Conservation (phyloP, 2,329 filamentous ascomycete species). For the Fusarium tricinctum region DNA sequence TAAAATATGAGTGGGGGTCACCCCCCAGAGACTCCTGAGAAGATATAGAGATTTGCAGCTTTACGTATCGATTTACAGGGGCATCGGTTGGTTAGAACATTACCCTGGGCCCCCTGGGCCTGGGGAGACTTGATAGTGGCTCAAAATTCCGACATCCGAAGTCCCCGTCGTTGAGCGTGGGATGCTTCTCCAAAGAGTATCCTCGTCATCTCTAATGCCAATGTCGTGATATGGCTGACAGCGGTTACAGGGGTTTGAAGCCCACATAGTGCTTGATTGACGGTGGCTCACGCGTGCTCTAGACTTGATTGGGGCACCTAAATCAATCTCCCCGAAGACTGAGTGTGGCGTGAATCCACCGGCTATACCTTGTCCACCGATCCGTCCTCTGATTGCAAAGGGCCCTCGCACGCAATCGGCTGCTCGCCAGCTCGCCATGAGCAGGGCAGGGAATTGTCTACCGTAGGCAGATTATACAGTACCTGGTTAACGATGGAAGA, state of each 20-base stretch:
- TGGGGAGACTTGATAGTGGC: not conserved
- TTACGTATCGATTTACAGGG: slow-evolving; percentile 29
- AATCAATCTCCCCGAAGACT: slow-evolving; percentile 36
- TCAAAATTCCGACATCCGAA: slow-evolving; percentile 35
- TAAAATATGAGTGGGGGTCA: not conserved
- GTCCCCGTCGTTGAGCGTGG: slow-evolving; percentile 32
- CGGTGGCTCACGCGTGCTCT: slow-evolving; percentile 28
- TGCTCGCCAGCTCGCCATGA: slow-evolving; percentile 50
- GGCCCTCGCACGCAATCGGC: slow-evolving; percentile 51
- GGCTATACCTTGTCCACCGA: slow-evolving; percentile 22
- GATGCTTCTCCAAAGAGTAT: slow-evolving; percentile 14
- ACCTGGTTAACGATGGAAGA: slow-evolving; percentile 17
- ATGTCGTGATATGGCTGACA: slow-evolving; percentile 48
- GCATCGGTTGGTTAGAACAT: slow-evolving; percentile 10
- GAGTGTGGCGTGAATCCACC: slow-evolving; percentile 38
- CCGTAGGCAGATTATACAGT: slow-evolving; percentile 2
- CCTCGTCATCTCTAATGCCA: slow-evolving; percentile 43
- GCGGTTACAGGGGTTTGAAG: slow-evolving; percentile 39
- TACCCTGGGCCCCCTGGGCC: no score
- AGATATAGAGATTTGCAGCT: slow-evolving; percentile 10
- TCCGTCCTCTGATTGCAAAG: slow-evolving; percentile 42
- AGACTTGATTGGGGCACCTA: slow-evolving; percentile 24
- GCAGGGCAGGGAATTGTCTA: slow-evolving; percentile 30
- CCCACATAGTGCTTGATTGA: slow-evolving; percentile 44
- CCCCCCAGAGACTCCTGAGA: not conserved